A percentile compares a stretch with the other conserved stretches of the same genome.
Conservation (phyloP, 2,329 filamentous ascomycete genomes). For the Ambrosiella cleistominuta region DNA sequence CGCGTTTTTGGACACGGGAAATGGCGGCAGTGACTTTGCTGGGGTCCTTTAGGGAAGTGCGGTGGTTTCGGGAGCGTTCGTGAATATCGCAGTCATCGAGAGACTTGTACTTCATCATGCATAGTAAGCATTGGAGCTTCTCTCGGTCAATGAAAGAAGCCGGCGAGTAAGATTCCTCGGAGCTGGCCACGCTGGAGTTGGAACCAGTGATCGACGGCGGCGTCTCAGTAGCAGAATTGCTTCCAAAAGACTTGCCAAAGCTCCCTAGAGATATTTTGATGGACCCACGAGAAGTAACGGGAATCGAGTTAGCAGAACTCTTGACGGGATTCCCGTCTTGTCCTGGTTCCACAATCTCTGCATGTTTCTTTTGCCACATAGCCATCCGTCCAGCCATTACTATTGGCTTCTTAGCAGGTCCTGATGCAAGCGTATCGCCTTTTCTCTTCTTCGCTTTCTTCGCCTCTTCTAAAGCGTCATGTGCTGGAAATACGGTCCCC, state of each 20-base stretch:
- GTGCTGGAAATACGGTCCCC: conserved; percentile 17
- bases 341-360: conserved; percentile 20
- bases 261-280: conserved; percentile 20
- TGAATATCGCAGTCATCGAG: conserved; percentile 26
- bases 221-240: background rate
- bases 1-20: conserved; percentile 22
- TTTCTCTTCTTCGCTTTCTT: conserved; percentile 38
- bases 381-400: conserved; percentile 28
- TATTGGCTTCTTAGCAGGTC: conserved; percentile 22
- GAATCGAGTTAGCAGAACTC: conserved; percentile 6
- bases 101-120: conserved; percentile 30
- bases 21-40: conserved; percentile 32
- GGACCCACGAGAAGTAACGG: conserved; percentile 10
- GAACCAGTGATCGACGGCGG: background rate
- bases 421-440: conserved; percentile 22
- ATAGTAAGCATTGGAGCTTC: conserved; percentile 28
- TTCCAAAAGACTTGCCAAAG: conserved; percentile 4
- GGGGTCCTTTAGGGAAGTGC: conserved; percentile 23
- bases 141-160: conserved; percentile 42
- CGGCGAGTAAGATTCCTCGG: background rate
- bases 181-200: background rate
- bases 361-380: conserved; percentile 28
- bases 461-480: conserved; percentile 15
- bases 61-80: conserved; percentile 26
- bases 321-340: background rate